A percentile compares a stretch with the other conserved stretches of the same genome.
Evolutionary conservation across 345 rosid genomes (phyloP).

Genomic region (Linum tenue): DNA sequence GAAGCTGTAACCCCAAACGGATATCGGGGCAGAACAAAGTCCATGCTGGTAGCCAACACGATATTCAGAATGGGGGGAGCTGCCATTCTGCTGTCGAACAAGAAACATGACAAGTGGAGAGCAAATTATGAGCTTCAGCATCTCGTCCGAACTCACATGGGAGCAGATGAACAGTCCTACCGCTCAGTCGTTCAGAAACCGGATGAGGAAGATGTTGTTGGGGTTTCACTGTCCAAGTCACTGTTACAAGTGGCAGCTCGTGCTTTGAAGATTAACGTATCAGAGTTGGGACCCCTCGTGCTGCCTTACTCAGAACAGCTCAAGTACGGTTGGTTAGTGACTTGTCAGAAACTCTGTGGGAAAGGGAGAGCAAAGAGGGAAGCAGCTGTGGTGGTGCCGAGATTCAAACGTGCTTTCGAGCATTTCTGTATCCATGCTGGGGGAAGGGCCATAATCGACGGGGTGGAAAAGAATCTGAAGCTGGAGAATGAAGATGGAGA

Average conservation of each 20-base stretch:
- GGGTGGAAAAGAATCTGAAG: slow-evolving; percentile 43
- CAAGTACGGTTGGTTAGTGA: slow-evolving; percentile 24
- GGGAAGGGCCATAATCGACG: slow-evolving; percentile 35
- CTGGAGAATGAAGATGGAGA: slow-evolving; percentile 48
- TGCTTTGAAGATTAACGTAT: slow-evolving; percentile 39
- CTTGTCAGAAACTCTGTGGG: slow-evolving; percentile 17
- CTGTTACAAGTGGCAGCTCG: slow-evolving; percentile 39
- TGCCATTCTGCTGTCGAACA: slow-evolving; percentile 46
- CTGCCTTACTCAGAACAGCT: slow-evolving; percentile 50
- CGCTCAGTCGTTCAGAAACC: slow-evolving; percentile 34
- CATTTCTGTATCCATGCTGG: slow-evolving; percentile 34
- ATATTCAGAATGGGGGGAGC: slow-evolving; percentile 59
- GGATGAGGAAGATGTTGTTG: slow-evolving; percentile 38
- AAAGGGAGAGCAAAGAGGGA: slow-evolving; percentile 14
- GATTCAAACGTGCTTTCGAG: slow-evolving; percentile 49
- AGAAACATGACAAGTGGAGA: slow-evolving; percentile 26
- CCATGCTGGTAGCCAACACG: slow-evolving; percentile 48
- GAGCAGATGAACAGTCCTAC: slow-evolving; percentile 38
- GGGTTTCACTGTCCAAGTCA: slow-evolving; percentile 44
- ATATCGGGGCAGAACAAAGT: slow-evolving; percentile 33
- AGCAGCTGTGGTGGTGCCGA: slow-evolving; percentile 22
- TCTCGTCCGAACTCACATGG: slow-evolving; percentile 48
- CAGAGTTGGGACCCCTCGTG: slow-evolving; percentile 41
- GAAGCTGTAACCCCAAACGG: slow-evolving; percentile 46
- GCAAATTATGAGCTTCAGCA: slow-evolving; percentile 52